Percentiles rank a stretch among this genome's conserved stretches.
Conservation (phyloP, 192 early-diverging fungal species). For the Entomortierella chlamydospora region DNA sequence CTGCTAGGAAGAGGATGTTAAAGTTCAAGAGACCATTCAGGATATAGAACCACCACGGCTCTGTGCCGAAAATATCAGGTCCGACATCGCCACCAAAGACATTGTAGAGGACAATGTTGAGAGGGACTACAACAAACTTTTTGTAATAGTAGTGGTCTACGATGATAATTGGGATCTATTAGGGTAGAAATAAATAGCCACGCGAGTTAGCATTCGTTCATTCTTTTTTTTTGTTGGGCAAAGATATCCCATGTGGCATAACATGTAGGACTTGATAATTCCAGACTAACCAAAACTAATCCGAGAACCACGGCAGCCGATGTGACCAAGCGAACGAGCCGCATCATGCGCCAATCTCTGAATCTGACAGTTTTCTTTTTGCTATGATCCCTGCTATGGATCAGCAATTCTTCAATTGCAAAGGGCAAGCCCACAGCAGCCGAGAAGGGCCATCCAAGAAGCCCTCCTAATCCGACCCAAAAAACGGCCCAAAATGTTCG, state of each 20-base stretch:
- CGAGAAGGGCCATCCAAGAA: constrained; percentile 92
- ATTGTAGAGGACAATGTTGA: constrained; percentile 94
- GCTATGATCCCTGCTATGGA: constrained; percentile 59
- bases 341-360: constrained; percentile 57
- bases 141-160: constrained; percentile 87
- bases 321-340: constrained; percentile 56
- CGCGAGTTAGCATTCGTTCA: not conserved
- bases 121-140: constrained; percentile 74
- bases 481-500: constrained; percentile 69
- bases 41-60: constrained; percentile 87
- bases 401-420: constrained; percentile 74
- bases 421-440: constrained; percentile 81
- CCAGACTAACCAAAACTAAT: constrained; percentile 56
- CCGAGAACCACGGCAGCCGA: constrained; percentile 45
- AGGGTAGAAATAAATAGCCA: not conserved
- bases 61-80: constrained; percentile 88
- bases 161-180: constrained; percentile 68
- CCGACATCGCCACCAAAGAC: constrained; percentile 78
- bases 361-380: constrained; percentile 44
- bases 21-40: constrained; percentile 92
- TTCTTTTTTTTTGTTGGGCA: too few relatives aligned
- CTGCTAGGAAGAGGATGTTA: constrained; percentile 82
- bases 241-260: too few relatives aligned
- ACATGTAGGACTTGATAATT: too few relatives aligned
- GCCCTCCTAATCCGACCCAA: constrained; percentile 70